Evolutionary conservation across 805 yeast species (phyloP).

Genomic region (Ogataea chonburiensis): DNA sequence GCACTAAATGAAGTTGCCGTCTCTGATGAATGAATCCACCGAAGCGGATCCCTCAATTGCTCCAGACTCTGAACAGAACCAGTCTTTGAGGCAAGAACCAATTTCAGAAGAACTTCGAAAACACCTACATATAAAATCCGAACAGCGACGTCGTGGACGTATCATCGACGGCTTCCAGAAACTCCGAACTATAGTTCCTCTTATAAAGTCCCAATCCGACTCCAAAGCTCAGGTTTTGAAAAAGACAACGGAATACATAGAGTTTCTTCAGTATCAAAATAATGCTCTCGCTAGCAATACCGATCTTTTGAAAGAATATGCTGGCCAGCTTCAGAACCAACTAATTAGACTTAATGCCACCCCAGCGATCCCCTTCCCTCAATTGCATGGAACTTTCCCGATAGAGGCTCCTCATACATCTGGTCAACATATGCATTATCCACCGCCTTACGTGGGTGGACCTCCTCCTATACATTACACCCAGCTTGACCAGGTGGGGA

Average conservation of each 20-base stretch:
- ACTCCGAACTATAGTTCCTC: slow-evolving; percentile 40
- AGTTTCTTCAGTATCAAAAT: slow-evolving; percentile 35
- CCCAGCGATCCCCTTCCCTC: slow-evolving; percentile 16
- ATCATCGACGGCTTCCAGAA: slow-evolving; percentile 46
- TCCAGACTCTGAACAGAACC: slow-evolving; percentile 1
- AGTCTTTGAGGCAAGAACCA: slow-evolving; percentile 11
- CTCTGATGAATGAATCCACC: slow-evolving; percentile 13
- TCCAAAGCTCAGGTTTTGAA: slow-evolving; percentile 45
- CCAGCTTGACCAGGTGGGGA: slow-evolving; percentile 1
- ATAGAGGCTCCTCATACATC: slow-evolving; percentile 6
- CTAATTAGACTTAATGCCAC: slow-evolving; percentile 13
- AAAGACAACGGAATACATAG: slow-evolving; percentile 43
- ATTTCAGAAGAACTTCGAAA: slow-evolving; percentile 24
- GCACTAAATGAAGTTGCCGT: slow-evolving; percentile 15
- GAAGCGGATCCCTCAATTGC: slow-evolving; percentile 1
- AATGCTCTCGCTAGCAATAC: slow-evolving; percentile 21
- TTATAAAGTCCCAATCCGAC: slow-evolving; percentile 40
- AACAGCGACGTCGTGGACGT: slow-evolving; percentile 45
- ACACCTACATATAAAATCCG: slow-evolving; percentile 45
- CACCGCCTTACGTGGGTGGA: slow-evolving; percentile 12
- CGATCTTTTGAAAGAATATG: slow-evolving; percentile 23
- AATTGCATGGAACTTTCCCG: slow-evolving; percentile 7
- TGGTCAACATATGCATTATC: slow-evolving; percentile 4
- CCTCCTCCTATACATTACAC: slow-evolving; percentile 7
- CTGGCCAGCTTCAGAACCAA: slow-evolving; percentile 21